phyloP scores from a whole-genome alignment of 805 yeast species.

The Yarrowia sp. region DNA sequence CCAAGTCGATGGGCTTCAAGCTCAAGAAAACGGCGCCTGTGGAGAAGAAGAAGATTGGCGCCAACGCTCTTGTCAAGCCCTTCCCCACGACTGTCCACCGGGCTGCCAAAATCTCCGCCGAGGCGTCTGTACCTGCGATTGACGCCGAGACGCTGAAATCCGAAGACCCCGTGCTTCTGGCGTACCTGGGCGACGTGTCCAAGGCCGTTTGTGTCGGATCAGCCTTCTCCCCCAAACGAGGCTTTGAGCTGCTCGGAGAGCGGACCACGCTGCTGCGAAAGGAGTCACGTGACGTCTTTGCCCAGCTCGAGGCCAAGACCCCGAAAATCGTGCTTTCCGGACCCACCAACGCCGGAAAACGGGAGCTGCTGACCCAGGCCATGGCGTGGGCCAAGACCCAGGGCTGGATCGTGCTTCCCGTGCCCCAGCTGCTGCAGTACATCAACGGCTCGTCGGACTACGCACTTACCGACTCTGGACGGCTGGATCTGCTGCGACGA shows the following conservation, averaged over 20 bases:
- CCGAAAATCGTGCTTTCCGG: slow-evolving; percentile 6
- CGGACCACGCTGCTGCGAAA: slow-evolving; percentile 30
- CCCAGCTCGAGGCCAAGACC: not conserved
- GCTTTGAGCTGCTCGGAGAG: slow-evolving; percentile 33
- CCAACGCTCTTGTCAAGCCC: slow-evolving; percentile 15
- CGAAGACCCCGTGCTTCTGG: not conserved
- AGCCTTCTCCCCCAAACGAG: slow-evolving; percentile 27
- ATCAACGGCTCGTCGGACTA: slow-evolving; percentile 31
- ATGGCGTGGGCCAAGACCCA: slow-evolving; percentile 18
- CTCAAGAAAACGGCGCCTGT: slow-evolving; percentile 27
- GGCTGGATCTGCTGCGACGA: slow-evolving; percentile 25
- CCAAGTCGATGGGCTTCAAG: slow-evolving; percentile 32
- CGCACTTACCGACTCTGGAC: slow-evolving; percentile 24
- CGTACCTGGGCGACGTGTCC: slow-evolving; percentile 23
- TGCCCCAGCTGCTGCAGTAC: slow-evolving; percentile 32
- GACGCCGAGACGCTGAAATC: slow-evolving; percentile 6
- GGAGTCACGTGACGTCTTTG: slow-evolving; percentile 4
- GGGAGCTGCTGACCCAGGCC: slow-evolving; percentile 32
- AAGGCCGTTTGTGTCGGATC: not conserved
- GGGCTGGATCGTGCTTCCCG: slow-evolving; percentile 32
- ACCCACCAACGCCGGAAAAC: slow-evolving; percentile 13
- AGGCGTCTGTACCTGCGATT: not conserved
- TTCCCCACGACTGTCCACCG: not conserved
- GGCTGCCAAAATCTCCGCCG: slow-evolving; percentile 2
- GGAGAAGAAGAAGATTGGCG: slow-evolving; percentile 17